A percentile compares a stretch with the other conserved stretches of the same genome.
These are phyloP conservation scores for Neurospora cerealis DNA, from an alignment of 495 filamentous ascomycete genomes.

Conservation along the genomic window DNA sequence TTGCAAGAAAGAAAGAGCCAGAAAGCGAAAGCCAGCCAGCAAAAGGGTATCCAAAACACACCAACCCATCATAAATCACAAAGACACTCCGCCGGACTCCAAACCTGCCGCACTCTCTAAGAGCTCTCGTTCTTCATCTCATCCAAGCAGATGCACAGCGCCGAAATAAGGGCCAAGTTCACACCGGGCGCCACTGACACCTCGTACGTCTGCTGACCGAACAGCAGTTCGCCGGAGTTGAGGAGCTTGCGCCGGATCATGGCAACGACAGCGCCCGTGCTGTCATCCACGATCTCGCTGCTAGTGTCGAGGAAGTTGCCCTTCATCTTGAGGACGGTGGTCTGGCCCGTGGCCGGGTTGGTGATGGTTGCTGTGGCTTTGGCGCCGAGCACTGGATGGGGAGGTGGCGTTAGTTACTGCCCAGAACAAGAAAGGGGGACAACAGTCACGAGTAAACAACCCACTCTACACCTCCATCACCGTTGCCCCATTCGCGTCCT, in stretches of 20 bases:
- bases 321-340: conserved; percentile 24
- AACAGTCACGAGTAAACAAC: conserved; percentile 35
- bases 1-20: background rate
- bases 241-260: conserved; percentile 45
- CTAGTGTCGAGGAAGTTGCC: conserved; percentile 40
- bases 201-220: conserved; percentile 30
- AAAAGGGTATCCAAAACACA: background rate
- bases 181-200: conserved; percentile 51
- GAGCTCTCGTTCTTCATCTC: conserved; percentile 53
- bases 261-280: conserved; percentile 35
- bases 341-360: conserved; percentile 23
- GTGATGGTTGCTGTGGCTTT: conserved; percentile 41
- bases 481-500: conserved; percentile 29
- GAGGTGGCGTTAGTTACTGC: background rate
- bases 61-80: background rate
- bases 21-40: background rate
- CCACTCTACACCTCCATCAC: conserved; percentile 42
- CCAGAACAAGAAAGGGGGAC: background rate
- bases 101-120: background rate
- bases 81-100: background rate
- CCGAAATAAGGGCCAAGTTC: conserved; percentile 48
- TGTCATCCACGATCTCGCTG: conserved; percentile 39
- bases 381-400: conserved; percentile 28
- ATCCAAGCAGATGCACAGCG: conserved; percentile 52
- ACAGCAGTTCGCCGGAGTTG: conserved; percentile 5